Evolutionary conservation across 2,329 filamentous ascomycete species (phyloP).

Genomic region (Neocucurbitaria cava): DNA sequence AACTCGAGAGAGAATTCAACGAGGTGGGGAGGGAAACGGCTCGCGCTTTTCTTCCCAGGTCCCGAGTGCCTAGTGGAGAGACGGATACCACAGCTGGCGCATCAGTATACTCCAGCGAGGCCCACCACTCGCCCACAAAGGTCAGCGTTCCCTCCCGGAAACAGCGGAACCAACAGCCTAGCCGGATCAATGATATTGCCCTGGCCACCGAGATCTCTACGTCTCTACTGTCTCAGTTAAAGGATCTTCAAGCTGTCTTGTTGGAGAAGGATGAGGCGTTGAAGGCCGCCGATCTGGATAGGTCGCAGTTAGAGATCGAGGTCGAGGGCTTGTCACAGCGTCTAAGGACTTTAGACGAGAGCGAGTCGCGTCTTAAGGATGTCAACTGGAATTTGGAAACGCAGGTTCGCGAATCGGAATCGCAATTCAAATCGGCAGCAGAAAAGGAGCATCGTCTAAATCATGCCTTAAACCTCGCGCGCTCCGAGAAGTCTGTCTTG

Average conservation of each 20-base stretch:
- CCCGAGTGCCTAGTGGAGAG: conserved; percentile 70
- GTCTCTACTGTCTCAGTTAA: conserved; percentile 90
- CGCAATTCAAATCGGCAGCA: conserved; percentile 74
- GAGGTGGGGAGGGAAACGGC: conserved; percentile 91
- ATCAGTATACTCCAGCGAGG: conserved; percentile 76
- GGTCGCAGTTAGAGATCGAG: conserved; percentile 81
- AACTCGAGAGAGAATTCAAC: conserved; percentile 94
- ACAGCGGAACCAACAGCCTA: conserved; percentile 86
- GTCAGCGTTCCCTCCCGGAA: conserved; percentile 85
- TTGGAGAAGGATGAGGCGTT: conserved; percentile 87
- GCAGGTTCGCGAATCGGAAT: conserved; percentile 81
- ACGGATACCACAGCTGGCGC: conserved; percentile 42
- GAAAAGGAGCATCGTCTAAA: conserved; percentile 85
- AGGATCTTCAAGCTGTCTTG: conserved; percentile 84
- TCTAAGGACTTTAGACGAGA: conserved; percentile 85
- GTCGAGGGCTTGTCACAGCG: conserved; percentile 80
- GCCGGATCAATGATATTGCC: conserved; percentile 91
- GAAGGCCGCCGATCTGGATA: conserved; percentile 75
- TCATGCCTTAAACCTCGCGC: conserved; percentile 72
- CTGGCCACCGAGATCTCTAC: conserved; percentile 99
- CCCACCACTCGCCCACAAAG: conserved; percentile 87
- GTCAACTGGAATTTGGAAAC: conserved; percentile 99
- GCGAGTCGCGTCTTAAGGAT: conserved; percentile 94
- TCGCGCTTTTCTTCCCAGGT: conserved; percentile 84
- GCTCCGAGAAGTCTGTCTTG: conserved; percentile 75